Base-by-base conservation (phyloP, 73 alveolate genomes). In the Stentor coeruleus region DNA sequence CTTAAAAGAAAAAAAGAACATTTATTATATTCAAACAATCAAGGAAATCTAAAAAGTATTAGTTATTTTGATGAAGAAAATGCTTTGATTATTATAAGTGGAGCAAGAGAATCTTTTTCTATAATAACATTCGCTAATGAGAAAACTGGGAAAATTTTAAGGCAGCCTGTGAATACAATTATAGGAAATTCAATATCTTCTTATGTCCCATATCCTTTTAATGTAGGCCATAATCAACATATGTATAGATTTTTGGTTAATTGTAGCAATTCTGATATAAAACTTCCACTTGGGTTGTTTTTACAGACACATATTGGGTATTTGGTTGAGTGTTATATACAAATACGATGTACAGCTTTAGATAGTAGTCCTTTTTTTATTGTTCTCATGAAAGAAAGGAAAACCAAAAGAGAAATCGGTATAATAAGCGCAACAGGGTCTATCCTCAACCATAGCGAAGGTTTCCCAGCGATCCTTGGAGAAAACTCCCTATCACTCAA, bases 31-130 rank as follows among this genome's bases (percentile, higher is more conserved):
- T 28, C 1, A 1, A 20, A 66, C 0, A 26, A 2, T 28, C 41
- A 0, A 26, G 14, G 20, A 14, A 20, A 26, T 33, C 33, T 0
- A 66, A 66, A 33, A 33, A 66, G 15, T 26, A 66, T 66, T 33
- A 66, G 79, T 40, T 66, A 66, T 33, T 66, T 66, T 33, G 79
- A 66, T 66, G 79, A 66, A 2, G 33, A 31, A 11, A 66, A 66
- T 66, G 79, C 49, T 0, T 66, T 66, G 41, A 20, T 66, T 66
- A 66, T 66, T 20, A 66, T 66, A 14, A 20, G 40, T 0, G 79
- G 79, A 1, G 79, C n/a, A 26, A 26, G 2, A 28, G 37, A 66
- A 1, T 20, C 20, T 66, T 66, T 66, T 40, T 37, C 40, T 14
- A 66, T 28, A 66, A 66, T 66, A 0, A 66, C 79, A 0, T 66